phyloP scores from a whole-genome alignment of 345 rosid species.

The Microcos paniculata region DNA sequence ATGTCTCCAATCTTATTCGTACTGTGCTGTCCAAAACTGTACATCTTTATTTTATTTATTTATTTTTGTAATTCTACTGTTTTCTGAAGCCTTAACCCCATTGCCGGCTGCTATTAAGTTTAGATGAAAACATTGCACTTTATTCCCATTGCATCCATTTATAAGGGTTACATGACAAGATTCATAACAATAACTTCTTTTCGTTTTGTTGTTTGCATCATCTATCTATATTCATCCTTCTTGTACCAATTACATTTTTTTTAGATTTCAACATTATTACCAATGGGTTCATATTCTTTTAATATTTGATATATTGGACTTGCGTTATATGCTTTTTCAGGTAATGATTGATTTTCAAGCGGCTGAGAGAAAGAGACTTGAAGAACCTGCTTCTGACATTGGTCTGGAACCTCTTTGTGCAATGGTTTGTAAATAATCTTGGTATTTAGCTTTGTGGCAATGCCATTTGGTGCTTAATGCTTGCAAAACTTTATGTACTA shows the following conservation, averaged over 20 bases:
- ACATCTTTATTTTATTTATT: background rate
- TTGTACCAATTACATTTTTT: constrained; percentile 1
- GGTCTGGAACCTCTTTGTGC: constrained; percentile 97
- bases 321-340: constrained; percentile 35
- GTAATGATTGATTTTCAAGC: constrained; percentile 99
- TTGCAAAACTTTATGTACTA: constrained; percentile 6
- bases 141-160: background rate
- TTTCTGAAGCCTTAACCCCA: background rate
- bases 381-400: constrained; percentile 90
- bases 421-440: constrained; percentile 60
- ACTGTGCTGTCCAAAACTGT: background rate
- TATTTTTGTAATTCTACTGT: background rate
- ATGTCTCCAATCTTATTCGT: background rate
- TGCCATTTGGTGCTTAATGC: constrained; percentile 9
- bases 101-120: background rate
- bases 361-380: constrained; percentile 84
- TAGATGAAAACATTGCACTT: constrained; percentile 1
- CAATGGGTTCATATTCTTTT: background rate
- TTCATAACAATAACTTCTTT: background rate
- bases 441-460: background rate
- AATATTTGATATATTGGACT: background rate
- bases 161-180: constrained; percentile 3
- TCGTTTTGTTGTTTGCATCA: background rate
- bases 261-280: background rate
- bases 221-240: constrained; percentile 1